Evolutionary conservation across 305 asterid species (phyloP).

Genomic region (Withania somnifera): DNA sequence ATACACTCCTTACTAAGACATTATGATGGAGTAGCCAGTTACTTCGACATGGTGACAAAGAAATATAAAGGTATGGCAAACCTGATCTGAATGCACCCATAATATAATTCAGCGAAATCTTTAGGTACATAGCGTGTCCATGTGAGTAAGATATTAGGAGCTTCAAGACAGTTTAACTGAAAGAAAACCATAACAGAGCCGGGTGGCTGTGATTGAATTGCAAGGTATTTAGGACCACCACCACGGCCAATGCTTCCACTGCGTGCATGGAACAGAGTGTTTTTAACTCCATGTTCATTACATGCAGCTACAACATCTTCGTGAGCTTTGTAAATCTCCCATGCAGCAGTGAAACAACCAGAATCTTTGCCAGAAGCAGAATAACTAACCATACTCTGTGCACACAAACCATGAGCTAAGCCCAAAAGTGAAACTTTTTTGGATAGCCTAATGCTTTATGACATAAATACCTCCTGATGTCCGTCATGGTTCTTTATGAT

Average conservation of each 20-base stretch:
- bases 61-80: neutral
- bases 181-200: constrained; percentile 90
- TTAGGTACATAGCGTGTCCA: neutral
- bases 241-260: constrained; percentile 91
- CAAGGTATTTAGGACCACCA: constrained; percentile 77
- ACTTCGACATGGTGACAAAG: neutral
- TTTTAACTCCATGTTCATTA: constrained; percentile 58
- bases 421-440: neutral
- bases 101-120: neutral
- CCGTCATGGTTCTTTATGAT: constrained; percentile 68
- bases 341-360: constrained; percentile 73
- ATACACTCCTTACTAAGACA: neutral
- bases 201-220: constrained; percentile 98
- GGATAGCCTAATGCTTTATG: neutral
- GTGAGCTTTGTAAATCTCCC: constrained; percentile 88
- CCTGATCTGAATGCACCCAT: neutral
- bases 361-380: constrained; percentile 86
- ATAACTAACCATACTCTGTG: constrained; percentile 78
- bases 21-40: neutral
- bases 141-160: neutral
- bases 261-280: constrained; percentile 75
- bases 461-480: constrained; percentile 76
- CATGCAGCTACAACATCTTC: constrained; percentile 76
- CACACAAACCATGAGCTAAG: constrained; percentile 2
- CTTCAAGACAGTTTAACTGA: neutral